phyloP scores from a whole-genome alignment of 352 stramenopile genomes.

The Phytophthora boehmeriae region DNA sequence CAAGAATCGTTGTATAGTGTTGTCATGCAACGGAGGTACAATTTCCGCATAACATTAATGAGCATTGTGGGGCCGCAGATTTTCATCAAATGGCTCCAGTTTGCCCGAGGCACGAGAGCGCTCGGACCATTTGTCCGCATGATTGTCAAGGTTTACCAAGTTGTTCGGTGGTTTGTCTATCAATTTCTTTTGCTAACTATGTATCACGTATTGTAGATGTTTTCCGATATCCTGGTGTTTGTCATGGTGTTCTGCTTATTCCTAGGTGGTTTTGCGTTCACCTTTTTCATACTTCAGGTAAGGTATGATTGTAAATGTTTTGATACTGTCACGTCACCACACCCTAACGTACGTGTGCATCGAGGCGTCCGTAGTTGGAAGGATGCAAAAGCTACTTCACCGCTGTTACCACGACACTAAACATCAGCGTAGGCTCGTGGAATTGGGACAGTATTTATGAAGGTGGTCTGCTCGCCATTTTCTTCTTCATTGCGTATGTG shows the following conservation, averaged over 20 bases:
- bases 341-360: background rate
- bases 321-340: background rate
- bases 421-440: conserved; percentile 79
- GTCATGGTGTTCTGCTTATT: conserved; percentile 80
- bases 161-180: background rate
- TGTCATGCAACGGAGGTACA: conserved; percentile 64
- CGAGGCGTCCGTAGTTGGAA: conserved; percentile 49
- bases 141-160: conserved; percentile 71
- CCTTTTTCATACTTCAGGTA: conserved; percentile 87
- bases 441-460: conserved; percentile 78
- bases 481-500: conserved; percentile 75
- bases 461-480: conserved; percentile 67
- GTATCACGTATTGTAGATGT: conserved; percentile 74
- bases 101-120: conserved; percentile 65
- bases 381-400: conserved; percentile 68
- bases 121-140: conserved; percentile 84
- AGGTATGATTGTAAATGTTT: background rate
- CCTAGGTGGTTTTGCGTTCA: conserved; percentile 73
- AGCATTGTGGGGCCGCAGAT: conserved; percentile 79
- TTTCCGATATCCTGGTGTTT: conserved; percentile 79
- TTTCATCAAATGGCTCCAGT: conserved; percentile 85
- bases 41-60: conserved; percentile 79
- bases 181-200: no score
- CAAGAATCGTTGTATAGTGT: conserved; percentile 69
- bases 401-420: conserved; percentile 62